Evolutionary conservation across 1,139 yeast species (phyloP), one percentile per base, ranked within the genome.

Genomic region (Blastobotrys capitulatus): DNA sequence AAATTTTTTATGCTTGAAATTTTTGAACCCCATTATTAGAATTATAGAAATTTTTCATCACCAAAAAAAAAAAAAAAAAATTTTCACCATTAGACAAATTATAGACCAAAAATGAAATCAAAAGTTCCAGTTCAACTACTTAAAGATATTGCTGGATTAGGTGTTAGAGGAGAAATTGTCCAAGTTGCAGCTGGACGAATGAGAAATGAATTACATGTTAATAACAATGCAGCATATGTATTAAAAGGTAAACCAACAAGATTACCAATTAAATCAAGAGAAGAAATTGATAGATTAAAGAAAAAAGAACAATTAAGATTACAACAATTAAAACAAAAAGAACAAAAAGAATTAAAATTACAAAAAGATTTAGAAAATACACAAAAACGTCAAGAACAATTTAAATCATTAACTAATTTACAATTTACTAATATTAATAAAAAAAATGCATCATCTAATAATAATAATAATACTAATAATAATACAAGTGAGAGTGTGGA

Each of bases 151-250:
- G 78, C 80, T 36, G 76, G 75, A 10, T 64, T 71, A 15, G 88
- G 87, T n/a, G 71, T 68, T 38, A 65, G 65, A 45, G 96, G 96
- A 27, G 85, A 89, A 69, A 74, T 89, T 42, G 76, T 86, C 25
- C 71, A 77, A 38, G 96, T 88, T n/a, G 76, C 80, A 53, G 87
- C 95, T 32, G 86, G 92, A 16, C 74, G 79, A 53, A 89, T 89
- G 96, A 78, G 92, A 65, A 86, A 86, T 68, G 78, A 72, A 59
- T 75, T 89, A 51, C 88, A 88, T 60, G 78, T 79, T 46, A 62
- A 72, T 54, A 82, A 86, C 58, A 85, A 86, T 44, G 96, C 96
- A 2, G 78, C 79, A 36, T 86, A 85, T 62, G 74, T 85, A 31
- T 65, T 78, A 36, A 70, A 73, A 42, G 77, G 74, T 15, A 71